Evolutionary conservation across 768 basidiomycete species (phyloP), one percentile per base, ranked within the genome.

Genomic region (Leccinum variicolor): DNA sequence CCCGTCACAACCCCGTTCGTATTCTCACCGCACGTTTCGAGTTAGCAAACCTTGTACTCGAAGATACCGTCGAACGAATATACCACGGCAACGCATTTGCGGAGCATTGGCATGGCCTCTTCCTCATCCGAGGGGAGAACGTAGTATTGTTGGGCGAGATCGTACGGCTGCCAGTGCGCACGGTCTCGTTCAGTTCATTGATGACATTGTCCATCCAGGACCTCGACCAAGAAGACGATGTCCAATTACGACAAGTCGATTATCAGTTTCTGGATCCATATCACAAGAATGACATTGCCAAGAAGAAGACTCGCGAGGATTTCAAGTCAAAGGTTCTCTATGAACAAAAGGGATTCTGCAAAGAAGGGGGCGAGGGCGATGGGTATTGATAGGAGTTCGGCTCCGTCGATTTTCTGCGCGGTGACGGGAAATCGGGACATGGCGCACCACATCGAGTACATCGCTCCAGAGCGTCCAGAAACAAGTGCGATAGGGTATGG

Each of bases 71-170:
- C 62, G 97, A 99, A 74, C 86, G 94, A 59, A 89, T 98, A 83
- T 92, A 93, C 75, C 89, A 95, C 67, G 89, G 84, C 55, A 85
- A 87, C 67, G 83, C 86, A 51, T 98, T 88, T 71, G 94, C 93
- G 14, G 94, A 98, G 69, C 85, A 82, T 64, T 89, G 86, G 78
- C 83, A 86, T 59, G 96, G 95, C 3, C 82, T 99, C 28, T 94
- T 92, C 75, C 83, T 98, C 62, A 94, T 99, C 64, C 85, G 97
- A 54, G 97, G 97, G 50, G 97, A 99, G 79, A 99, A 99, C 71
- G 97, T 99, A 15, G 97, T 98, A 33, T 76, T 98, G 59, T 77
- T 98, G 21, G 97, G 97, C 36, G 97, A 99, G 81, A 91, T 99
- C 60, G 97, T 96, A 66, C 71, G 92, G 83, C 34, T 61, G 52